Percentiles rank a stretch among this genome's conserved stretches.
phyloP scores from a whole-genome alignment of 2,329 filamentous ascomycete genomes.

The Onygenales sp. region DNA sequence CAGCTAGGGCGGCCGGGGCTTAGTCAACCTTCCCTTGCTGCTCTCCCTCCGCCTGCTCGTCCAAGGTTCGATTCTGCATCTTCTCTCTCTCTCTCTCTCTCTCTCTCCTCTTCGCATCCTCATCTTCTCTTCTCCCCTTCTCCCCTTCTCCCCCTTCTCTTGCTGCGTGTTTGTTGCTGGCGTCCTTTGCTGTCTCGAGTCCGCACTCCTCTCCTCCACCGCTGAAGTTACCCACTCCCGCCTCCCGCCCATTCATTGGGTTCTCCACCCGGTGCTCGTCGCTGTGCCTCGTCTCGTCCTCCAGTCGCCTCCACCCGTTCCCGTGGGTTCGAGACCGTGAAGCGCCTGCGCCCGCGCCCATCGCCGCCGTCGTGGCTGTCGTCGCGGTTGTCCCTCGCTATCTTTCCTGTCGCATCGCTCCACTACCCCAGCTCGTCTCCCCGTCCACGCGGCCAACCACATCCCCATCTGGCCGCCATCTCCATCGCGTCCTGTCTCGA shows the following conservation, averaged over 20 bases:
- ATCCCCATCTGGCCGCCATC: not conserved
- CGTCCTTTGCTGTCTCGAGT: not conserved
- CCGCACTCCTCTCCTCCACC: not conserved
- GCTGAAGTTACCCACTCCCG: no score
- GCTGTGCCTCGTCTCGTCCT: slow-evolving; percentile 14
- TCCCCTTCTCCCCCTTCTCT: not conserved
- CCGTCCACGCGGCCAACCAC: no score
- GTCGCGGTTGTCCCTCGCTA: slow-evolving; percentile 5
- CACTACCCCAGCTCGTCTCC: not conserved
- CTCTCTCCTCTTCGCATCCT: not conserved
- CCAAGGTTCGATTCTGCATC: not conserved
- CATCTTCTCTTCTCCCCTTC: not conserved
- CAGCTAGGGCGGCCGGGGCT: no score
- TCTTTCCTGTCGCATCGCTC: slow-evolving; percentile 1
- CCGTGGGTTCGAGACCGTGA: slow-evolving; percentile 6
- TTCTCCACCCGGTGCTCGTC: slow-evolving; percentile 14
- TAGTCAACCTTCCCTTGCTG: no score
- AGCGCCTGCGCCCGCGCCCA: not conserved
- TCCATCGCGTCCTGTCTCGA: not conserved
- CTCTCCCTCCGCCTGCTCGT: no score
- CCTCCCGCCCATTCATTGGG: slow-evolving; percentile 10
- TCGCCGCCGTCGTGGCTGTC: slow-evolving; percentile 5
- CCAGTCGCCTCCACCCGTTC: slow-evolving; percentile 9
- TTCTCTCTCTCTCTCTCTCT: not conserved
- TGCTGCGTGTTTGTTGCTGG: not conserved